A percentile compares a stretch with the other conserved stretches of the same genome.
Conservation (phyloP, 345 rosid species). For the Fremontodendron californicum region DNA sequence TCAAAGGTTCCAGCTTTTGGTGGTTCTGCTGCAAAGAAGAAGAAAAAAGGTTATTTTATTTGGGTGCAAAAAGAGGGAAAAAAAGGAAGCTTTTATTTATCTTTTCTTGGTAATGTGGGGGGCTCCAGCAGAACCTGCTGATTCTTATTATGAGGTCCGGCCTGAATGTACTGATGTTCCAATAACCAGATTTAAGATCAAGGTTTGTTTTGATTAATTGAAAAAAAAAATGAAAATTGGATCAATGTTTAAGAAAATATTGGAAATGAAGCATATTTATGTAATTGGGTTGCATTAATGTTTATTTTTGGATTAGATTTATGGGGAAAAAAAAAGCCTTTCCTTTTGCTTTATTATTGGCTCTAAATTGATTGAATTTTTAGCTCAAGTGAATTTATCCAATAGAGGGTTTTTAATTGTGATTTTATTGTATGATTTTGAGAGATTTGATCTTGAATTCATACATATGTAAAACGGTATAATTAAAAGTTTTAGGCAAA, state of each 20-base stretch:
- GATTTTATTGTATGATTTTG: neutral
- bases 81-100: no score
- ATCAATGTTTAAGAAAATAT: no score
- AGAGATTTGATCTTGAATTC: neutral
- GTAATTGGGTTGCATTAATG: no score
- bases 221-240: no score
- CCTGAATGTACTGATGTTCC: constrained; percentile 95
- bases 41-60: no score
- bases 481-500: neutral
- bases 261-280: no score
- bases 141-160: constrained; percentile 87
- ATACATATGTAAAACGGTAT: neutral
- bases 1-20: neutral
- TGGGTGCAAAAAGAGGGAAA: no score
- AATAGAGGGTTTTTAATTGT: neutral
- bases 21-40: no score
- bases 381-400: neutral
- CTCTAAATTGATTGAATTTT: neutral
- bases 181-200: constrained; percentile 82
- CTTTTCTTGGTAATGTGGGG: no score
- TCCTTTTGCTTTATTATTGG: neutral
- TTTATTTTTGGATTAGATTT: constrained; percentile 1
- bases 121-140: constrained; percentile 59
- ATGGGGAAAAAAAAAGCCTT: no score
- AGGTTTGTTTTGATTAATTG: constrained; percentile 55